phyloP scores from a whole-genome alignment of 257 asterid species.

The Nicotiana attenuata region DNA sequence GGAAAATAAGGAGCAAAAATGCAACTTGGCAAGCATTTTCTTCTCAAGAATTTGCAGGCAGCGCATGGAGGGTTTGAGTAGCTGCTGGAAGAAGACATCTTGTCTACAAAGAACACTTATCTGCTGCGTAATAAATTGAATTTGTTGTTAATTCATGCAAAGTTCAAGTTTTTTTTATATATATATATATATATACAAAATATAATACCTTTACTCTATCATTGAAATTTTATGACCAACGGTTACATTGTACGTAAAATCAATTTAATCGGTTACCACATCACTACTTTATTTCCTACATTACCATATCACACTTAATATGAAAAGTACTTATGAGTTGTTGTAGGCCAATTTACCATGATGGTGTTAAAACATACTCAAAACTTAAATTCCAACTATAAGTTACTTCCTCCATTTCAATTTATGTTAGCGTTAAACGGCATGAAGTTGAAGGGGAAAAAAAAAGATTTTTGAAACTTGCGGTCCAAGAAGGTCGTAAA shows the following conservation, averaged over 20 bases:
- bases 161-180: too few species aligned
- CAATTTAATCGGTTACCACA: neutral
- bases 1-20: conserved; percentile 28
- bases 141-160: neutral
- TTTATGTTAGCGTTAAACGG: too few species aligned
- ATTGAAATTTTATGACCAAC: too few species aligned
- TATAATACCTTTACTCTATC: neutral
- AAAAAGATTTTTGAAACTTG: too few species aligned
- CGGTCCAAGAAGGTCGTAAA: too few species aligned
- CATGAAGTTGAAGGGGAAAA: too few species aligned
- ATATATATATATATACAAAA: neutral
- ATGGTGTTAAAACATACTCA: neutral
- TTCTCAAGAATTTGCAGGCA: conserved; percentile 27
- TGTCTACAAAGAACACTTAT: neutral
- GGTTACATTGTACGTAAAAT: too few species aligned
- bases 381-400: neutral
- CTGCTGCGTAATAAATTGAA: neutral
- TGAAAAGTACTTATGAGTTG: neutral
- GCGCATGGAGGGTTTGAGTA: conserved; percentile 26
- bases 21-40: conserved; percentile 26
- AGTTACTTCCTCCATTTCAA: too few species aligned
- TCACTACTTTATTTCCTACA: neutral
- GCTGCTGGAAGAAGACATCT: conserved; percentile 6
- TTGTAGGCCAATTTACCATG: neutral
- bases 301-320: neutral